phyloP scores from a whole-genome alignment of 805 yeast species.

The Teunomyces panamensis region DNA sequence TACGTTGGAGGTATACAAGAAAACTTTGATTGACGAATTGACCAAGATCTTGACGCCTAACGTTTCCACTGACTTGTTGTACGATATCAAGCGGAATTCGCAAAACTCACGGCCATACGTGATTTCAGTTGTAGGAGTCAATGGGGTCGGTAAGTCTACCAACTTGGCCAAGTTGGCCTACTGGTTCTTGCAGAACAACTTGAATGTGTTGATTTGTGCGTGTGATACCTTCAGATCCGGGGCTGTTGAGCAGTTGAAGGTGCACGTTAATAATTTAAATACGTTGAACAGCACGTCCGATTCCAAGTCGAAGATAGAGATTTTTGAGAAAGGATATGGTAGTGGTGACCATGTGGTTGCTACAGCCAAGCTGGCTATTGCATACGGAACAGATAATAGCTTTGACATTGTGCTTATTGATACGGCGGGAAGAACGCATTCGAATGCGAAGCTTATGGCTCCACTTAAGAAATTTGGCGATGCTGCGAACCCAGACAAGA shows the following conservation, averaged over 20 bases:
- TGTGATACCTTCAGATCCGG: conserved; percentile 98
- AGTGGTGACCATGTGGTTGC: conserved; percentile 93
- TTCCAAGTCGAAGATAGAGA: conserved; percentile 52
- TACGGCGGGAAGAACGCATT: conserved; percentile 97
- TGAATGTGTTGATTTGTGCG: conserved; percentile 86
- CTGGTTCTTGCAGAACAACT: conserved; percentile 89
- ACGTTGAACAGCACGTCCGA: conserved; percentile 55
- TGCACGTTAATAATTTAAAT: conserved; percentile 82
- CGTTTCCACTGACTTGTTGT: conserved; percentile 80
- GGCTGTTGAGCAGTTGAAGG: conserved; percentile 95
- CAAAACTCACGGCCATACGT: conserved; percentile 66
- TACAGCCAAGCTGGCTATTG: conserved; percentile 88
- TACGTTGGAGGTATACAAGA: conserved; percentile 64
- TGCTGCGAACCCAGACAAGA: conserved; percentile 92
- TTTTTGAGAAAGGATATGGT: conserved; percentile 94
- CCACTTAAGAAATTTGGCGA: conserved; percentile 93
- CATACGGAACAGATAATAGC: conserved; percentile 62
- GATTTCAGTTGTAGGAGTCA: conserved; percentile 96
- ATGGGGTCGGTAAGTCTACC: conserved; percentile 97
- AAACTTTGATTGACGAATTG: conserved; percentile 60
- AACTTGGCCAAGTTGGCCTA: conserved; percentile 91
- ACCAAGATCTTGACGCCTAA: conserved; percentile 86
- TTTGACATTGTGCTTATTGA: conserved; percentile 90
- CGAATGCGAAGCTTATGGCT: conserved; percentile 92
- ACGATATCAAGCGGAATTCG: conserved; percentile 61